phyloP scores from a whole-genome alignment of 768 basidiomycete genomes.

The Gymnopilus junonius region DNA sequence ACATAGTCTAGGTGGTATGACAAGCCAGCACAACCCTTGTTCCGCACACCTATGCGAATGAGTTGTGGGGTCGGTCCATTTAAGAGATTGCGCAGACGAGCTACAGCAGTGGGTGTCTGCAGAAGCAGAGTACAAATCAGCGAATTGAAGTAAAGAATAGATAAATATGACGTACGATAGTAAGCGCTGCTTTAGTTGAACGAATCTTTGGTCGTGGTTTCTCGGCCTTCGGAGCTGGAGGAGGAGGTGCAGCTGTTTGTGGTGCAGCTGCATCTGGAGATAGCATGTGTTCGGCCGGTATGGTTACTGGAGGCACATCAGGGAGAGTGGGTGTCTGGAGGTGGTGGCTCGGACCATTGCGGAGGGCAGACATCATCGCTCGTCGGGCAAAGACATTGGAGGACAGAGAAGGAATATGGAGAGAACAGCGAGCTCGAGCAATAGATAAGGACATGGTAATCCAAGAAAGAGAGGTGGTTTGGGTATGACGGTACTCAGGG shows the following conservation, averaged over 20 bases:
- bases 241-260: conserved; percentile 73
- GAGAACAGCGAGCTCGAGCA: conserved; percentile 34
- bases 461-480: conserved; percentile 7
- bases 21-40: conserved; percentile 93
- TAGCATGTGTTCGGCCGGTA: conserved; percentile 47
- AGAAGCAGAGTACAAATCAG: conserved; percentile 4
- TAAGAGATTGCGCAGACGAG: conserved; percentile 72
- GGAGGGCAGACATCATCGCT: conserved; percentile 72
- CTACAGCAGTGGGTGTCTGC: conserved; percentile 82
- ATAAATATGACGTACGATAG: conserved; percentile 55
- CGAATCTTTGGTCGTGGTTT: conserved; percentile 68
- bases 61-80: conserved; percentile 87
- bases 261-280: conserved; percentile 69
- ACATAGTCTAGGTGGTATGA: conserved; percentile 96
- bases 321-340: conserved; percentile 34
- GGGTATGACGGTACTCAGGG: not conserved
- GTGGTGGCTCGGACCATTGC: conserved; percentile 35
- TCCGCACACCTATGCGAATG: conserved; percentile 93
- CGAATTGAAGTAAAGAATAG: not conserved
- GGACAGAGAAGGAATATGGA: conserved; percentile 35
- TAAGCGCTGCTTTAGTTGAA: conserved; percentile 77
- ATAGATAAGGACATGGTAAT: conserved; percentile 30
- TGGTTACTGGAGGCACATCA: conserved; percentile 56
- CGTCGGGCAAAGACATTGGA: conserved; percentile 47
- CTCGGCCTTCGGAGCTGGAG: conserved; percentile 66